These are phyloP conservation scores for Allium cepa DNA, from an alignment of 106 monocot species.

Conservation along the genomic window DNA sequence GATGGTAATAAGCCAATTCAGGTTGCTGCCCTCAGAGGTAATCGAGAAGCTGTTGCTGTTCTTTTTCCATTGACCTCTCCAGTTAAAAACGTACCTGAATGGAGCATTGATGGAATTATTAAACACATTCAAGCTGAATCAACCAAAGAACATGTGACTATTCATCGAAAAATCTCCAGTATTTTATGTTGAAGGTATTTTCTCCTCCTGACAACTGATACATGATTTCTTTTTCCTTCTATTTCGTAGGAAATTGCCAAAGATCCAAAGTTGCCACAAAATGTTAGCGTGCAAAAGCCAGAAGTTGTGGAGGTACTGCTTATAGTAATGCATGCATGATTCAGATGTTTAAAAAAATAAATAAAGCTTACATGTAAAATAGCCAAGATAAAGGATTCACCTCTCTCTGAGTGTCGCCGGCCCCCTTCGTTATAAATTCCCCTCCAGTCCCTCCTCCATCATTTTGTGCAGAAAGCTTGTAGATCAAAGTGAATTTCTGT, in stretches of 20 bases:
- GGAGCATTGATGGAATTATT: conserved; percentile 73
- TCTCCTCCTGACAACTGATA: not conserved
- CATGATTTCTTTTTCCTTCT: not conserved
- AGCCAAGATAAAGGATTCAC: too few relatives aligned
- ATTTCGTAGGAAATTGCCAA: conserved; percentile 37
- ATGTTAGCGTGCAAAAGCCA: conserved; percentile 17
- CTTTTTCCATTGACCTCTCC: conserved; percentile 78
- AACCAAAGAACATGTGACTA: conserved; percentile 33
- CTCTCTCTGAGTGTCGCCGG: too few relatives aligned
- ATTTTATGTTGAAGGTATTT: not conserved
- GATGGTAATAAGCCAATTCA: conserved; percentile 86
- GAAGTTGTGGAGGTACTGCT: conserved; percentile 43
- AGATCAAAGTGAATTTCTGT: too few relatives aligned
- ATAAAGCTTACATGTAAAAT: too few relatives aligned
- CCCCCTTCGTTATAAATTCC: too few relatives aligned
- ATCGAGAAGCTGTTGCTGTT: conserved; percentile 55
- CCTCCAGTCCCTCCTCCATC: too few relatives aligned
- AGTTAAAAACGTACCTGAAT: conserved; percentile 42
- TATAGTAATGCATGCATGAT: not conserved
- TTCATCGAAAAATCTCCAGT: not conserved
- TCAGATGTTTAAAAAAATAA: not conserved
- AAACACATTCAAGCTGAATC: conserved; percentile 44
- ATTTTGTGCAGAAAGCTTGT: too few relatives aligned
- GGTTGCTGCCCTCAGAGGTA: conserved; percentile 74
- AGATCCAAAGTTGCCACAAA: conserved; percentile 12